Percentiles rank a stretch among this genome's conserved stretches.
These are phyloP conservation scores for Citrus reticulata DNA, from an alignment of 345 rosid species.

Conservation along the genomic window DNA sequence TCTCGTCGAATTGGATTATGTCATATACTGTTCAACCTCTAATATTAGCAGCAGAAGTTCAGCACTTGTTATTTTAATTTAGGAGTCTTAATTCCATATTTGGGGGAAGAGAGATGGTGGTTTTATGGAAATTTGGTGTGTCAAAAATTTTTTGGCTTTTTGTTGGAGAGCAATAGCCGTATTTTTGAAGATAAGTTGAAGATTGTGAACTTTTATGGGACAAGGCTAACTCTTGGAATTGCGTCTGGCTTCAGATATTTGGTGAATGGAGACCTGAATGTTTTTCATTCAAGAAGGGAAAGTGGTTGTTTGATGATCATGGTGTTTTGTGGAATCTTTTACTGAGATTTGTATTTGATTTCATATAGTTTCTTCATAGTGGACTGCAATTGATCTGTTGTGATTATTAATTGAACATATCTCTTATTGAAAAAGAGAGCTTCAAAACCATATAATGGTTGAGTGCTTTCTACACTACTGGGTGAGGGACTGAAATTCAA, in stretches of 20 bases:
- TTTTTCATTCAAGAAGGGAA: neutral
- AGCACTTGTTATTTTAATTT: neutral
- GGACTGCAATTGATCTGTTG: neutral
- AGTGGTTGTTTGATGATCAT: neutral
- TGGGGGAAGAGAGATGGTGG: neutral
- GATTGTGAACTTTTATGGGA: neutral
- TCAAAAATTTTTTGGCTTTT: neutral
- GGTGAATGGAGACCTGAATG: neutral
- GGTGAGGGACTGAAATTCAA: neutral
- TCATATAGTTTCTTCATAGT: neutral
- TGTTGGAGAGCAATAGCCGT: neutral
- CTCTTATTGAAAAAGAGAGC: neutral
- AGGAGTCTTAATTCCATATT: neutral
- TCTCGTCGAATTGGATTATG: constrained; percentile 1
- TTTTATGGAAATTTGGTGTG: neutral
- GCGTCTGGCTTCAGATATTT: neutral
- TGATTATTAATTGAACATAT: neutral
- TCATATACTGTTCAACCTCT: neutral
- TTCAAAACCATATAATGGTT: neutral
- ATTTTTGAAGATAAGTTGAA: neutral
- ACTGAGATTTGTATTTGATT: neutral
- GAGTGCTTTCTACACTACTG: neutral
- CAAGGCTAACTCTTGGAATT: neutral
- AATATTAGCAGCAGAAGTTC: neutral
- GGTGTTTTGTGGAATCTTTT: neutral